Base-by-base conservation (phyloP, 2,329 filamentous ascomycete species). In the Apiospora hydei region DNA sequence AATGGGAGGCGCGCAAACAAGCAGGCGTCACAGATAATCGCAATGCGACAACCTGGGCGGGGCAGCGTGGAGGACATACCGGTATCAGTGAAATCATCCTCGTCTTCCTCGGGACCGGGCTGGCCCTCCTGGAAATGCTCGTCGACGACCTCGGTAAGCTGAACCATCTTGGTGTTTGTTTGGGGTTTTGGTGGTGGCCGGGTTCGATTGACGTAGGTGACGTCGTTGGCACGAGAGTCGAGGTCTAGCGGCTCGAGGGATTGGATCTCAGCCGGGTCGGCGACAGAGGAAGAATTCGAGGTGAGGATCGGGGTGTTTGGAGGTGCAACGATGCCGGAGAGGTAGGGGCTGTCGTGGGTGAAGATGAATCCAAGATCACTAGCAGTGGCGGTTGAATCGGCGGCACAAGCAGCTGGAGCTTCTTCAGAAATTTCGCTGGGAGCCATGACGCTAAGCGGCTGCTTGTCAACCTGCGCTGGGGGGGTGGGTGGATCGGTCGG, bases 121-220 rank as follows among this genome's bases (percentile, higher is more conserved):
- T 93, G 91, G 77, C 88, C 86, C 83, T 90, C 87, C 85, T 92
- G 88, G 88, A 98, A 97, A 85, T 97, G 94, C 89, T 98, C 95
- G 83, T 98, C 96, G 82, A 97, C 92, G 81, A 98, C 96, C 88
- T 98, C 96, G 82, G 94, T 94, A 82, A 98, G 94, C 85, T 96
- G 94, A 84, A 98, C 96, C 96, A 98, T 78, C 67, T 67, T 46
- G 43, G 30, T 64, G 21, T 71, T 46, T 47, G 61, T 7, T 67
- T 34, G 38, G 44, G 44, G 49, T 30, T 64, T 34, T 67, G 34
- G 41, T 68, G 43, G 51, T 68, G 43, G 51, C 30, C 51, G 24
- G 64, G 21, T 24, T 21, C 34, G 69, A 11, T n/a, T 13, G 24
- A 38, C 18, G 16, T 21, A 30, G 34, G 69, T 41, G 57, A 66